These are phyloP conservation scores for Amphicarpaea edgeworthii DNA, from an alignment of 306 rosid species.

Conservation along the genomic window DNA sequence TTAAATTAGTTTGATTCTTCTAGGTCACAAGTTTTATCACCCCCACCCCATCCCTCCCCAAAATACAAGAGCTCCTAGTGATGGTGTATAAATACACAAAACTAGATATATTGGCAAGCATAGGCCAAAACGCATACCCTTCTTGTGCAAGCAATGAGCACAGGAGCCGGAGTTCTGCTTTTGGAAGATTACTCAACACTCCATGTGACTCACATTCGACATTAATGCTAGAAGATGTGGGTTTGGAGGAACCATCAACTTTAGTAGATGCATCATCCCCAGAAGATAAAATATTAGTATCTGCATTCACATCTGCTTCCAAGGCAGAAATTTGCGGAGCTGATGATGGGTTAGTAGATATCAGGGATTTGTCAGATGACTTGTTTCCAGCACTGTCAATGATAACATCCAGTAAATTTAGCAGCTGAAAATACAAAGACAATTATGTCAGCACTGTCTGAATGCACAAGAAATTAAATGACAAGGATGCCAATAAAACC, in stretches of 20 bases:
- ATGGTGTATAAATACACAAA: conserved; percentile 18
- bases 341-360: conserved; percentile 58
- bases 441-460: conserved; percentile 28
- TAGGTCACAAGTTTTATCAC: neutral
- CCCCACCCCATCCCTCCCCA: neutral
- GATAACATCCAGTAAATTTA: conserved; percentile 88
- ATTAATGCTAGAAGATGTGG: conserved; percentile 57
- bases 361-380: conserved; percentile 63
- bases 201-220: conserved; percentile 61
- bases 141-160: conserved; percentile 97
- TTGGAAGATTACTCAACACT: conserved; percentile 75
- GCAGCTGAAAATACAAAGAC: conserved; percentile 66
- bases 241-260: conserved; percentile 60
- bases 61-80: conserved; percentile 27
- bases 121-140: conserved; percentile 70
- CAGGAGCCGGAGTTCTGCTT: conserved; percentile 86
- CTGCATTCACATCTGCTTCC: conserved; percentile 71
- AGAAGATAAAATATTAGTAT: conserved; percentile 63
- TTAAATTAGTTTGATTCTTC: conserved; percentile 29
- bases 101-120: conserved; percentile 15
- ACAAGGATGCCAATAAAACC: conserved; percentile 2
- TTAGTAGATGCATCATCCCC: conserved; percentile 55
- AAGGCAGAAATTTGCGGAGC: conserved; percentile 62
- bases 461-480: conserved; percentile 10
- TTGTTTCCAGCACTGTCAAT: conserved; percentile 86